These are phyloP conservation scores for Lenwebbia sp. DNA, from an alignment of 345 rosid species.

Conservation along the genomic window DNA sequence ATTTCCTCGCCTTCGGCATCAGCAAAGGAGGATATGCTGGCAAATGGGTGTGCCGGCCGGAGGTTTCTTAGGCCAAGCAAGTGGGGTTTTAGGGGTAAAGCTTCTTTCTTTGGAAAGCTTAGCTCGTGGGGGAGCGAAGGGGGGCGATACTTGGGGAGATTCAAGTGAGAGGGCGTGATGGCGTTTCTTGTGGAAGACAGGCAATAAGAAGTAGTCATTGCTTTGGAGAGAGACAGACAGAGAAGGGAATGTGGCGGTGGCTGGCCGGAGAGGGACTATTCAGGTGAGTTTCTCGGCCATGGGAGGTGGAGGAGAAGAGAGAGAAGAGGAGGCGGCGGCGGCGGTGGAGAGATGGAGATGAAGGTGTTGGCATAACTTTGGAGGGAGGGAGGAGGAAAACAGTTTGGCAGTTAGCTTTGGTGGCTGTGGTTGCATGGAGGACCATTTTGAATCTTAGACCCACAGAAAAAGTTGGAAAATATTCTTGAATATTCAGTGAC, in stretches of 20 bases:
- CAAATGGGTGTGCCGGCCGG: conserved; percentile 28
- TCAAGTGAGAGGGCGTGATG: not conserved
- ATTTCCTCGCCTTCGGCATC: conserved; percentile 43
- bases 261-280: not conserved
- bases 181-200: conserved; percentile 46
- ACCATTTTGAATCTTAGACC: not conserved
- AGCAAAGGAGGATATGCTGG: conserved; percentile 60
- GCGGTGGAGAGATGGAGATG: not conserved
- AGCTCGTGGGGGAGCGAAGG: not conserved
- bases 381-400: conserved; percentile 12
- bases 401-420: not conserved
- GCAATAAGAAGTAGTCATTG: conserved; percentile 54
- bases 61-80: conserved; percentile 6
- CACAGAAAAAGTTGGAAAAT: not conserved
- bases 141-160: conserved; percentile 21
- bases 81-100: conserved; percentile 16
- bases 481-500: not conserved
- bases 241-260: not conserved
- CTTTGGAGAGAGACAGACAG: not conserved
- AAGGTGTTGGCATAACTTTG: not conserved
- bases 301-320: conserved; percentile 6
- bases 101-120: conserved; percentile 19
- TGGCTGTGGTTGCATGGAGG: not conserved
- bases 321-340: conserved; percentile 7
- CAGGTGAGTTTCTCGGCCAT: conserved; percentile 18